phyloP scores from a whole-genome alignment of 139 green algal genomes.

The Pseudopediastrum boryanum region DNA sequence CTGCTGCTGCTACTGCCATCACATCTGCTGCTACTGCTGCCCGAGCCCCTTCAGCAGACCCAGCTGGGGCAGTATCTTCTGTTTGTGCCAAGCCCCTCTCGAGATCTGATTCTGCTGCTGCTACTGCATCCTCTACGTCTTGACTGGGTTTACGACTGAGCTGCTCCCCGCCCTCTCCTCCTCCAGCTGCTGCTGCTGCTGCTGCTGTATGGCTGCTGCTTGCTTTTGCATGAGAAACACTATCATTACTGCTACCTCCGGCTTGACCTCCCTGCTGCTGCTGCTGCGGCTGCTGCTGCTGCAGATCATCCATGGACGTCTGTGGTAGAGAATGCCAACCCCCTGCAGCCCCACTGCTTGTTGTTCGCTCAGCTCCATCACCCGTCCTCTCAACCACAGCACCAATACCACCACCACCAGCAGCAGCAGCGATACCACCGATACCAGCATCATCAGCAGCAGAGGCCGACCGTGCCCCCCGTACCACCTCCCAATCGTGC shows the following conservation, averaged over 20 bases:
- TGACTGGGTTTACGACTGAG: background rate
- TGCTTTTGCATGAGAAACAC: background rate
- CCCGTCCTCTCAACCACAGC: background rate
- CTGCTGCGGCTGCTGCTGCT: background rate
- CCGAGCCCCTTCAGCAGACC: background rate
- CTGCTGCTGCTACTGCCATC: background rate
- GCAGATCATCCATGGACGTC: slow-evolving; percentile 44
- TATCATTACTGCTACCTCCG: background rate
- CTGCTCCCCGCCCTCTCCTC: background rate
- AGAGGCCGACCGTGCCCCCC: background rate
- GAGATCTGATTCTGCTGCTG: slow-evolving; percentile 18
- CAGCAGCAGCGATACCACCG: background rate
- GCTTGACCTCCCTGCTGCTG: background rate
- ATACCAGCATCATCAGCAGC: background rate
- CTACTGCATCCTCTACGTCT: background rate
- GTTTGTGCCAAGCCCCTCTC: background rate
- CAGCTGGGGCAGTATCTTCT: background rate
- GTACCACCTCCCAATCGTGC: background rate
- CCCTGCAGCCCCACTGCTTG: too few relatives aligned
- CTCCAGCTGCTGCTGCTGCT: background rate
- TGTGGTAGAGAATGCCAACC: too few relatives aligned
- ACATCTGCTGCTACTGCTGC: slow-evolving; percentile 11
- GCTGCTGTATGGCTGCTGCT: background rate
- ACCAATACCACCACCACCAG: background rate
- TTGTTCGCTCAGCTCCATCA: too few relatives aligned